Percentiles rank a stretch among this genome's conserved stretches.
phyloP scores from a whole-genome alignment of 164 flowering plant genomes.

The Buxus sempervirens region DNA sequence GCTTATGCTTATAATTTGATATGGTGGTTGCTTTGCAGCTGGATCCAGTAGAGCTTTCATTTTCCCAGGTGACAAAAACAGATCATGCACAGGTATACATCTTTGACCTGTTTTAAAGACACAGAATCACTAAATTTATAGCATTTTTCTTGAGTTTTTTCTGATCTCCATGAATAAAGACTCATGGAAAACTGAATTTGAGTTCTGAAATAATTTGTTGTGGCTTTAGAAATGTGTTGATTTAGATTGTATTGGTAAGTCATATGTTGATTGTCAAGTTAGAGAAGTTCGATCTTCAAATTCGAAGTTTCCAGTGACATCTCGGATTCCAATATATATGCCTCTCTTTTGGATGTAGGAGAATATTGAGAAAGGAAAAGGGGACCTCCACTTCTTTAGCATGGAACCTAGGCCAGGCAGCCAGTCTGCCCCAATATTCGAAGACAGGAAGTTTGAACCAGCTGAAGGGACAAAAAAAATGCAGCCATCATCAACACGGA shows the following conservation, averaged over 20 bases:
- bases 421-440: constrained; percentile 79
- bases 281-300: neutral
- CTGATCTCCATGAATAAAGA: neutral
- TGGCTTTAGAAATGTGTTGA: neutral
- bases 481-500: constrained; percentile 46
- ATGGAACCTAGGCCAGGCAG: constrained; percentile 41
- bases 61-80: constrained; percentile 33
- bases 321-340: neutral
- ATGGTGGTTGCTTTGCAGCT: constrained; percentile 40
- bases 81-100: constrained; percentile 48
- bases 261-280: neutral
- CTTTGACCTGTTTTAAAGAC: neutral
- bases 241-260: neutral
- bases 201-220: neutral
- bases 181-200: neutral
- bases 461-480: constrained; percentile 35
- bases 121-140: neutral
- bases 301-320: neutral
- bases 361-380: constrained; percentile 28
- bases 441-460: constrained; percentile 49
- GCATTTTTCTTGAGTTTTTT: neutral
- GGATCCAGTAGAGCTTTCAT: constrained; percentile 52
- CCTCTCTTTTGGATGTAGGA: constrained; percentile 42
- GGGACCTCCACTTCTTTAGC: constrained; percentile 28
- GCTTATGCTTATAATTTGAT: constrained; percentile 2